Evolutionary conservation across 2,329 filamentous ascomycete genomes (phyloP), one percentile per base, ranked within the genome.

Genomic region (Coniella vitis): DNA sequence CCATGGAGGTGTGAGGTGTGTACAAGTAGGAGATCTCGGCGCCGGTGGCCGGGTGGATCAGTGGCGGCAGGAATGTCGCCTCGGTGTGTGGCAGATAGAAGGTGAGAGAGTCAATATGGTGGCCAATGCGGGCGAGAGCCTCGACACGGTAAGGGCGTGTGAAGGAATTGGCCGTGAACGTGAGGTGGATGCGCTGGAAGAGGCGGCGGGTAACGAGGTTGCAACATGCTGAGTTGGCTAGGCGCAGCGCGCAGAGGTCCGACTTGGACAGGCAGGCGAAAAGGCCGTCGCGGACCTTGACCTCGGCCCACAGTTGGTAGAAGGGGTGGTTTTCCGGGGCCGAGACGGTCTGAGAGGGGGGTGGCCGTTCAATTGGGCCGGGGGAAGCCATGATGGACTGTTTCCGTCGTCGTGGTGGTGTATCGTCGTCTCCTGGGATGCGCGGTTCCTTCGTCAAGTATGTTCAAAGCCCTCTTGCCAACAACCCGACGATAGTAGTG

Each of bases 31-130:
- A 79, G 61, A 88, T 80, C 70, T 95, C 87, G 54, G 81, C 79
- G 38, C 89, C 88, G 9, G 83, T 89, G 54, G 75, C 65, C 3
- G 87, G 86, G 62, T 94, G 84, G 35, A 95, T 75, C 39, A 95
- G 76, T n/a, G 89, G 89, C 14, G 89, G 86, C 8, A 95, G 74
- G 62, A 90, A 90, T 37, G 87, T 93, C 46, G 86, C 79, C n/a
- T 79, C 70, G 5, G 80, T 81, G 67, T 94, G 88, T 22, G 87
- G 78, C 57, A 94, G 78, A 61, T 75, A 76, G 69, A 95, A 94
- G 49, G 79, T 86, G 47, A 95, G 73, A 51, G 84, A 84, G 66
- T 87, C 82, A 59, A 94, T 78, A 65, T 91, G 81, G 57, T 83
- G 82, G 49, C 89, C 90, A 58, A 95, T 83, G 53, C 86, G 77